Evolutionary conservation across 345 rosid genomes (phyloP), one percentile per base, ranked within the genome.

Genomic region (Rhizophora apiculata): DNA sequence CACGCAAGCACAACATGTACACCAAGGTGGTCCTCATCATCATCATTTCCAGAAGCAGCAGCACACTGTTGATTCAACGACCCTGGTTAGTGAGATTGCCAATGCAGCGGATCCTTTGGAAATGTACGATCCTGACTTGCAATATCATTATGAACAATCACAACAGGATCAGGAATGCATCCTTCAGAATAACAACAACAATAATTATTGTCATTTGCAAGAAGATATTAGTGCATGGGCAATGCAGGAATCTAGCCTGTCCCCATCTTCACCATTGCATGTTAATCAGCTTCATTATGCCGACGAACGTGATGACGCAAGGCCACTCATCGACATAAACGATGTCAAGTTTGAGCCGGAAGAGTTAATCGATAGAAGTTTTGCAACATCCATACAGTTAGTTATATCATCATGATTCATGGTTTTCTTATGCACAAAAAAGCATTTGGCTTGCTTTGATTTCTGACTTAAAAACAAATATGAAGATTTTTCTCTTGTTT

Each of bases 331-430:
- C n/a, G 76, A 61, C 16, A 62, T 73, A 4, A 73, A 67, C 15
- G 71, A 73, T 53, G 71, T 73, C 48, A 73, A 73, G 20, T 73
- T 73, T 34, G 71, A 67, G 65, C 20, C 55, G 3, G 76, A 73
- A 5, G 66, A 72, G 61, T 70, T 68, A 26, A 78, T 76, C 21
- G 88, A 80, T 64, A 79, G 78, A 68, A 84, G 84, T 78, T 81
- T 85, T 58, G 81, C 75, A 61, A 79, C 86, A n/a, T 83, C 88
- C 0, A 68, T 87, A 62, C 85, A 81, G 73, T 85, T 81, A 68
- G 79, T 85, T 30, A 75, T 85, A 34, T 89, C 94, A 32, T 89
- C 89, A 7, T 88, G 83, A 32, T 11, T 54, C 59, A 21, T 54
- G 7, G 15, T 54, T 21, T 54, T 54, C 26, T 54, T 54, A 13